Evolutionary conservation across 371 early-diverging fungal genomes (phyloP).

Genomic region (Apophysomyces ossiformis): DNA sequence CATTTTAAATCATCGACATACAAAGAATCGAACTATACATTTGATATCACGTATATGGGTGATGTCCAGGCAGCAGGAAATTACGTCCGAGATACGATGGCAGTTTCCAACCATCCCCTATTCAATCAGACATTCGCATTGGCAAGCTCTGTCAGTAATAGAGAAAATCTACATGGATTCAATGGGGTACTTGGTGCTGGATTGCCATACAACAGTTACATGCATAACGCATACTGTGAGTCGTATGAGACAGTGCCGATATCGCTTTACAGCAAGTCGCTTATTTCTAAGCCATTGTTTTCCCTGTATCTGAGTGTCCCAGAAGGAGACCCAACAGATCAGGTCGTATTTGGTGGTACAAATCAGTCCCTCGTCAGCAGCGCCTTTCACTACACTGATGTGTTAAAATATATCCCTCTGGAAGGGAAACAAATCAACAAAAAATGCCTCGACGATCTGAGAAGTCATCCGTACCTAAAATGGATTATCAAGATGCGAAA

Average conservation of each 20-base stretch:
- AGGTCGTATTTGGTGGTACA: slow-evolving; percentile 49
- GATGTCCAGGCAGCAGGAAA: slow-evolving; percentile 12
- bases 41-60: neutral
- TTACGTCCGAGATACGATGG: slow-evolving; percentile 12
- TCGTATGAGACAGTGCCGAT: slow-evolving; percentile 25
- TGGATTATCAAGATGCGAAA: neutral
- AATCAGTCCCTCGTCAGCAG: slow-evolving; percentile 37
- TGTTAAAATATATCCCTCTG: neutral
- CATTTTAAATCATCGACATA: slow-evolving; percentile 1
- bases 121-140: slow-evolving; percentile 16
- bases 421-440: neutral
- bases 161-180: slow-evolving; percentile 4
- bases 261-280: slow-evolving; percentile 20
- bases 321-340: slow-evolving; percentile 18
- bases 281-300: slow-evolving; percentile 31
- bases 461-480: neutral
- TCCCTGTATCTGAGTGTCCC: slow-evolving; percentile 22
- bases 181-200: slow-evolving; percentile 36
- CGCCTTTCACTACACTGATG: slow-evolving; percentile 32
- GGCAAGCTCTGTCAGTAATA: slow-evolving; percentile 23
- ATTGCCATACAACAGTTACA: slow-evolving; percentile 20
- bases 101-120: slow-evolving; percentile 6
- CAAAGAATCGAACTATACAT: neutral
- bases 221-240: slow-evolving; percentile 18
- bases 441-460: too few relatives aligned